Percentiles rank a stretch among this genome's conserved stretches.
These are phyloP conservation scores for Xerocomus minutiporus DNA, from an alignment of 1,284 basidiomycete genomes.

Conservation along the genomic window DNA sequence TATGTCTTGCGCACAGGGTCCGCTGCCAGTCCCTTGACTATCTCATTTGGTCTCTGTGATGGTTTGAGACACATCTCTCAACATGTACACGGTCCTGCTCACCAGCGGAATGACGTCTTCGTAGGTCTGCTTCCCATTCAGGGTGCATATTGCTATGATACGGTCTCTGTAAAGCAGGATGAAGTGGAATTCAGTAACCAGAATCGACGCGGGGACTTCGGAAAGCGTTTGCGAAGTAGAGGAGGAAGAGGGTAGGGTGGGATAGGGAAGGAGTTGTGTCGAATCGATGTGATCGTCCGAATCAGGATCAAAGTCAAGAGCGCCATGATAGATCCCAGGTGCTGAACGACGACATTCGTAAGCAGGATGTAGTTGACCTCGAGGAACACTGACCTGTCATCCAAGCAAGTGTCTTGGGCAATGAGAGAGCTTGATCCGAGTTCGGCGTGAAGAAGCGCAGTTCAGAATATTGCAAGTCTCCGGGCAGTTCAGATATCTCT, in stretches of 20 bases:
- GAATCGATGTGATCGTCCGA: constrained; percentile 78
- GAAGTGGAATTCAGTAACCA: constrained; percentile 91
- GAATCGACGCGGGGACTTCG: constrained; percentile 66
- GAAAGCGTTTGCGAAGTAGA: constrained; percentile 22
- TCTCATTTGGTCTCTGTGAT: constrained; percentile 66
- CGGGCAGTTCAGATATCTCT: constrained; percentile 87
- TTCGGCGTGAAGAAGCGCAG: constrained; percentile 73
- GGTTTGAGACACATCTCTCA: constrained; percentile 1
- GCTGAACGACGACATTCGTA: constrained; percentile 37
- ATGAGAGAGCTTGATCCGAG: constrained; percentile 61
- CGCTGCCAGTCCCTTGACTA: constrained; percentile 67
- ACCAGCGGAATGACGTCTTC: constrained; percentile 83
- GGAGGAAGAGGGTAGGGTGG: constrained; percentile 35
- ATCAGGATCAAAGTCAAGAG: constrained; percentile 59
- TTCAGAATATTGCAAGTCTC: constrained; percentile 68
- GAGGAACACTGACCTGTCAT: constrained; percentile 62
- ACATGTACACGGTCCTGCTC: constrained; percentile 22
- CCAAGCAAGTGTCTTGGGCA: constrained; percentile 79
- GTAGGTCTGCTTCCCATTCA: constrained; percentile 82
- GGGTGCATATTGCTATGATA: constrained; percentile 72
- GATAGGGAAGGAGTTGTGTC: constrained; percentile 67
- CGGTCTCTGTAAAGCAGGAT: constrained; percentile 81
- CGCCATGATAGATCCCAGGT: constrained; percentile 82
- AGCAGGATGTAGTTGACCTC: constrained; percentile 5
- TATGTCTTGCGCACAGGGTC: constrained; percentile 88